Evolutionary conservation across 164 flowering plant genomes (phyloP).

Genomic region (Houttuynia cordata): DNA sequence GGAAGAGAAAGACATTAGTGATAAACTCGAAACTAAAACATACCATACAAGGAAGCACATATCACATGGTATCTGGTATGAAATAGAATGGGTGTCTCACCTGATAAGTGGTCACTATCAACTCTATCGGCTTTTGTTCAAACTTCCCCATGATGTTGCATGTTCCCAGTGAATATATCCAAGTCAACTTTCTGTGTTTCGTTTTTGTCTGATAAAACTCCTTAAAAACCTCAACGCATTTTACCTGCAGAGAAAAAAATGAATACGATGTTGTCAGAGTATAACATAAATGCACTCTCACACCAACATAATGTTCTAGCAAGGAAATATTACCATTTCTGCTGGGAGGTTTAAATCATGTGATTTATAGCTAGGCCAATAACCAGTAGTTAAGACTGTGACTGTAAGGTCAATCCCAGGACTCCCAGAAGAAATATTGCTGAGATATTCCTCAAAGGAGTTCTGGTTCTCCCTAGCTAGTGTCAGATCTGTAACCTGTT

Average conservation of each 20-base stretch:
- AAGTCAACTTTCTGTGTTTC: slow-evolving; percentile 78
- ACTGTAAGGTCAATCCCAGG: slow-evolving; percentile 97
- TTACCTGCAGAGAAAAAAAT: slow-evolving; percentile 31
- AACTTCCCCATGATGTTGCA: slow-evolving; percentile 77
- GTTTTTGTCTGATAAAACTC: slow-evolving; percentile 81
- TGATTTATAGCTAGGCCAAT: slow-evolving; percentile 93
- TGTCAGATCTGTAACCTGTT: slow-evolving; percentile 82
- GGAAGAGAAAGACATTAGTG: neutral
- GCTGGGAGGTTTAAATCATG: slow-evolving; percentile 78
- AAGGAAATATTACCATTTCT: slow-evolving; percentile 48
- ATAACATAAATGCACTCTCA: neutral
- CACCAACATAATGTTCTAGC: neutral
- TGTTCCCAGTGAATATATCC: slow-evolving; percentile 92
- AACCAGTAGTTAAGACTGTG: slow-evolving; percentile 85
- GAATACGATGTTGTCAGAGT: neutral
- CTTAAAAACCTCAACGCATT: slow-evolving; percentile 76
- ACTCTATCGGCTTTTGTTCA: slow-evolving; percentile 66
- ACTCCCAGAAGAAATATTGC: slow-evolving; percentile 33
- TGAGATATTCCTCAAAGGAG: slow-evolving; percentile 64
- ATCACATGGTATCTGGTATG: too few relatives aligned
- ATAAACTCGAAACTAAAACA: neutral
- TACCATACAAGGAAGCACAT: neutral
- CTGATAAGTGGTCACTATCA: slow-evolving; percentile 84
- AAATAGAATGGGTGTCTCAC: too few relatives aligned
- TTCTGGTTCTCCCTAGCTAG: slow-evolving; percentile 80